Percentiles rank a stretch among this genome's conserved stretches.
These are phyloP conservation scores for Coleophoma crateriformis DNA, from an alignment of 2,329 filamentous ascomycete genomes.

Conservation along the genomic window DNA sequence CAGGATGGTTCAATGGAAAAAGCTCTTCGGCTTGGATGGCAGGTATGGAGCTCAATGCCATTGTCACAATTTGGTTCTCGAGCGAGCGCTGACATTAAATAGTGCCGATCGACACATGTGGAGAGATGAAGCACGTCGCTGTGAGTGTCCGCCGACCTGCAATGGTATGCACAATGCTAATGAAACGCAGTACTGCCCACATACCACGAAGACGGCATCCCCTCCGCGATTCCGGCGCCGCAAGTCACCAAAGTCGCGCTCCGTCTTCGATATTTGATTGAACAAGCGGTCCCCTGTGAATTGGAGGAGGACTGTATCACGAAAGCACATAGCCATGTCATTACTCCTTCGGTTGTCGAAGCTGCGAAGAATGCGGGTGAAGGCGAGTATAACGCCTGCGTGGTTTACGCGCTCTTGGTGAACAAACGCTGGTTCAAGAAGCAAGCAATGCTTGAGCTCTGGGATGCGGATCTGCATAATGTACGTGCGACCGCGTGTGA, in stretches of 20 bases:
- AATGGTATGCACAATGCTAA: neutral
- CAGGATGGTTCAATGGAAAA: constrained; percentile 25
- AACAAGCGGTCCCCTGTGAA: constrained; percentile 86
- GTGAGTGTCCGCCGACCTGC: constrained; percentile 8
- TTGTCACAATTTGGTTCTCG: too few relatives aligned
- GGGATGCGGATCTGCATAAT: constrained; percentile 82
- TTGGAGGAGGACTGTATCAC: constrained; percentile 72
- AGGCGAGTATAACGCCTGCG: constrained; percentile 66
- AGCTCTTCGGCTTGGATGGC: constrained; percentile 23
- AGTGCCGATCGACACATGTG: constrained; percentile 17
- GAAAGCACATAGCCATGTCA: constrained; percentile 75
- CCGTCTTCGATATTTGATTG: constrained; percentile 84
- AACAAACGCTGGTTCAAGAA: constrained; percentile 66
- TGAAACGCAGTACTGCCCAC: constrained; percentile 55
- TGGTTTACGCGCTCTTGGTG: constrained; percentile 40
- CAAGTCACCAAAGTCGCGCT: constrained; percentile 89
- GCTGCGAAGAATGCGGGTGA: constrained; percentile 81
- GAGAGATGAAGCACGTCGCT: constrained; percentile 22
- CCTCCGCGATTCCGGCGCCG: constrained; percentile 65
- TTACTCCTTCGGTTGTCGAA: constrained; percentile 72
- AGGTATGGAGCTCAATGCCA: constrained; percentile 9
- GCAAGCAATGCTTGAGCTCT: constrained; percentile 77
- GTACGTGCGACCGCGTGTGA: constrained; percentile 80
- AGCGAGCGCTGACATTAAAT: neutral
- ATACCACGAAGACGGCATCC: constrained; percentile 49